Percentiles rank a stretch among this genome's conserved stretches.
These are phyloP conservation scores for Sordariomycetes sp. DNA, from an alignment of 2,329 filamentous ascomycete genomes.

Conservation along the genomic window DNA sequence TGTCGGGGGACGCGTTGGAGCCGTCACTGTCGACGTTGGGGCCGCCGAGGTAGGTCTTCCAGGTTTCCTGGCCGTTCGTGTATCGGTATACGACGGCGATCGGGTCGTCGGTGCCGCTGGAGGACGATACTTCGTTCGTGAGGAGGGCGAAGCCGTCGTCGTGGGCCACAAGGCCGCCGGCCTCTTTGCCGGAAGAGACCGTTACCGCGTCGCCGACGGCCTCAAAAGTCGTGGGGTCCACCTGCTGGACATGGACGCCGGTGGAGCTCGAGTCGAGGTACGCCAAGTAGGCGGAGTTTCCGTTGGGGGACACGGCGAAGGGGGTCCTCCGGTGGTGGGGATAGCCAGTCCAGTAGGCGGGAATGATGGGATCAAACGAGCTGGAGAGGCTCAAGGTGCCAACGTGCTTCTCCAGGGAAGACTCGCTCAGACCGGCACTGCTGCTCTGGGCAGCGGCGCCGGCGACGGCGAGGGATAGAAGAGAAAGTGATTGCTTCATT, in stretches of 20 bases:
- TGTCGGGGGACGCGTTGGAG: slow-evolving; percentile 35
- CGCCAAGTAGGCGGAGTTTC: slow-evolving; percentile 43
- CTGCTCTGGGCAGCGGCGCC: background rate
- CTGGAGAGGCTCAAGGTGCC: slow-evolving; percentile 32
- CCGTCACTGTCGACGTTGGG: slow-evolving; percentile 32
- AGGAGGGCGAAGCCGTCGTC: slow-evolving; percentile 50
- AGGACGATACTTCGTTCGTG: slow-evolving; percentile 40
- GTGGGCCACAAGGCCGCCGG: slow-evolving; percentile 46
- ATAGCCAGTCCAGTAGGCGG: slow-evolving; percentile 46
- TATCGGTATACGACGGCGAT: slow-evolving; percentile 47
- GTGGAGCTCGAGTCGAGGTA: slow-evolving; percentile 43
- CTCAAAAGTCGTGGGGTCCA: slow-evolving; percentile 39
- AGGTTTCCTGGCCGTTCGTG: slow-evolving; percentile 37
- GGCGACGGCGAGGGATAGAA: background rate
- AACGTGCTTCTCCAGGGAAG: slow-evolving; percentile 16
- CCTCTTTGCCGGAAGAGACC: slow-evolving; percentile 40
- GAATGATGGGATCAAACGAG: slow-evolving; percentile 42
- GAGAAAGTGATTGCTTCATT: background rate
- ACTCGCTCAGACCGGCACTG: slow-evolving; percentile 2
- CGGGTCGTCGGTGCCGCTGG: slow-evolving; percentile 33
- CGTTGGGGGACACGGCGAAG: slow-evolving; percentile 47
- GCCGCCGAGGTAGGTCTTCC: slow-evolving; percentile 46
- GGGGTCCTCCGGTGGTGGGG: slow-evolving; percentile 49
- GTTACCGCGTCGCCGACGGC: slow-evolving; percentile 37
- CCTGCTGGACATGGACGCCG: slow-evolving; percentile 41